A percentile compares a stretch with the other conserved stretches of the same genome.
Conservation (phyloP, 1,139 yeast genomes). For the Yamadazyma triangularis region DNA sequence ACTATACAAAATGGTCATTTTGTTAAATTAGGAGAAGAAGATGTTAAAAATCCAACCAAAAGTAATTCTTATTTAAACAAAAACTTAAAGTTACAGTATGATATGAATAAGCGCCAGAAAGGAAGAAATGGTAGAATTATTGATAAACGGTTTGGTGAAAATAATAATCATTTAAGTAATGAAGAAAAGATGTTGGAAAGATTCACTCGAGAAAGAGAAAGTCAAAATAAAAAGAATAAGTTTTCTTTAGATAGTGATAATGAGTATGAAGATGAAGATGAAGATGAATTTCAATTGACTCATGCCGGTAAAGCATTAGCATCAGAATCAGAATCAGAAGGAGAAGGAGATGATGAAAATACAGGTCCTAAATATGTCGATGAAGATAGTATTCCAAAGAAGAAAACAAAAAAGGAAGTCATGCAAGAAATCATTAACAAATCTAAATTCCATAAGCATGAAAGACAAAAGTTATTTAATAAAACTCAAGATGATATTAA, state of each 20-base stretch:
- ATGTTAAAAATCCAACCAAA: constrained; percentile 29
- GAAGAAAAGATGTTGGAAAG: constrained; percentile 96
- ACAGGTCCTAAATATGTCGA: constrained; percentile 26
- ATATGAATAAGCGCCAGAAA: constrained; percentile 53
- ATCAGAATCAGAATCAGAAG: constrained; percentile 19
- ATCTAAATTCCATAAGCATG: constrained; percentile 83
- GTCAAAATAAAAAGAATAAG: constrained; percentile 44
- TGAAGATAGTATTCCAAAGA: constrained; percentile 39
- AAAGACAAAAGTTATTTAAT: constrained; percentile 76
- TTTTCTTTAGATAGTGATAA: constrained; percentile 71
- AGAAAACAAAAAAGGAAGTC: constrained; percentile 88
- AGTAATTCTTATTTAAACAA: constrained; percentile 78
- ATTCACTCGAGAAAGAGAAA: constrained; percentile 83
- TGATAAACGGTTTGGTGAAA: constrained; percentile 93
- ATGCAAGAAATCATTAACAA: constrained; percentile 97
- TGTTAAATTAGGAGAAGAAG: constrained; percentile 54
- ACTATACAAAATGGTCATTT: constrained; percentile 49
- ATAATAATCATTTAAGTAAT: constrained; percentile 60
- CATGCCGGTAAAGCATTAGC: constrained; percentile 70
- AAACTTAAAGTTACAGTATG: constrained; percentile 63
- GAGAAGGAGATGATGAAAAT: too few species aligned
- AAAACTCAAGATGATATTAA: constrained; percentile 66
- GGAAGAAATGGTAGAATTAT: constrained; percentile 75
- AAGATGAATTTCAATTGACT: constrained; percentile 54
- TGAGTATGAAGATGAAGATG: constrained; percentile 42